Conservation (phyloP, 345 rosid genomes). For the Pugionium cornutum region DNA sequence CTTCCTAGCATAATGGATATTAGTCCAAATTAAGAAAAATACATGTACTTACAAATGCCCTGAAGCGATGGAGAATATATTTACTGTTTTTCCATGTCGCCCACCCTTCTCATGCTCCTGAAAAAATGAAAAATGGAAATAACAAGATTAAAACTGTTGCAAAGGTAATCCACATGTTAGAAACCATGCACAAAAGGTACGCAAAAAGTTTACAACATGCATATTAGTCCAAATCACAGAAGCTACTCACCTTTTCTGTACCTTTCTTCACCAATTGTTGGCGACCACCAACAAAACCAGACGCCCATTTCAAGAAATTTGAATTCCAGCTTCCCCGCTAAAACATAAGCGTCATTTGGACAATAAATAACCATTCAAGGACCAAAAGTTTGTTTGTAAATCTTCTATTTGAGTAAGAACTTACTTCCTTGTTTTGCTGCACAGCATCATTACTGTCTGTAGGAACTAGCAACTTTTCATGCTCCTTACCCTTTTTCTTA, state of each 20-base stretch:
- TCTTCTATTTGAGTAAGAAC: conserved; percentile 30
- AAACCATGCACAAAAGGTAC: conserved; percentile 11
- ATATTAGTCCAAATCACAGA: background rate
- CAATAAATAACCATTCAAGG: conserved; percentile 22
- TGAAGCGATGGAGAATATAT: conserved; percentile 94
- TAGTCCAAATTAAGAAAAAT: conserved; percentile 25
- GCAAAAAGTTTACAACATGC: conserved; percentile 11
- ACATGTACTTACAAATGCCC: conserved; percentile 64
- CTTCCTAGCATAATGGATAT: conserved; percentile 10
- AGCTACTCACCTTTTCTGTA: background rate
- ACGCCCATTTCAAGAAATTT: conserved; percentile 87
- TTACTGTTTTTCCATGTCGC: conserved; percentile 76
- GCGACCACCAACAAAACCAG: background rate
- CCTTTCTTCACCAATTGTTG: background rate
- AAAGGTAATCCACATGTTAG: conserved; percentile 22
- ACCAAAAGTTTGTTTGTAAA: conserved; percentile 5
- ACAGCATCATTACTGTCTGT: conserved; percentile 56
- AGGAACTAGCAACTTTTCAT: conserved; percentile 76
- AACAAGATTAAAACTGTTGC: conserved; percentile 14
- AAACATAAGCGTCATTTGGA: conserved; percentile 9
- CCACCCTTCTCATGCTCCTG: conserved; percentile 70
- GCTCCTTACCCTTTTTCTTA: conserved; percentile 90
- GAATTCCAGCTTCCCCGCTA: conserved; percentile 86
- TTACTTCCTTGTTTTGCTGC: conserved; percentile 52
- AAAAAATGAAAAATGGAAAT: conserved; percentile 28